These are phyloP conservation scores for Novymonas esmeraldas DNA, from an alignment of 208 protist species.

Conservation along the genomic window DNA sequence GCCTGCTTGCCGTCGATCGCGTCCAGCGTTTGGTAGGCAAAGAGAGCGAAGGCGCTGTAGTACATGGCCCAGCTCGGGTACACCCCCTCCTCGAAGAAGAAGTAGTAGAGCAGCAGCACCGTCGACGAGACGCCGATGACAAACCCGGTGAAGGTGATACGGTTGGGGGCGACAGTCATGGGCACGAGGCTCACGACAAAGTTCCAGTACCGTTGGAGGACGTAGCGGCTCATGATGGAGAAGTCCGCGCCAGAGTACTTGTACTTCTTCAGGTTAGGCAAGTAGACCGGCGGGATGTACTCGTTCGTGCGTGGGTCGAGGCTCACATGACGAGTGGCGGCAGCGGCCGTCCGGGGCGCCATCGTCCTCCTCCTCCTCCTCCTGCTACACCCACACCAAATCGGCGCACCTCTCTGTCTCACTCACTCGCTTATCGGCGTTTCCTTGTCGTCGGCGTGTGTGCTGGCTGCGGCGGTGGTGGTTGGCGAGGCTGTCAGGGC, in stretches of 20 bases:
- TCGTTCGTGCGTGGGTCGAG: slow-evolving; percentile 50
- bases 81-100: slow-evolving; percentile 41
- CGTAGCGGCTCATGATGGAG: slow-evolving; percentile 68
- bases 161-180: slow-evolving; percentile 89
- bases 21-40: slow-evolving; percentile 94
- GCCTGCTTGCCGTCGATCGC: slow-evolving; percentile 97
- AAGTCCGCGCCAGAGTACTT: slow-evolving; percentile 80
- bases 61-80: slow-evolving; percentile 91
- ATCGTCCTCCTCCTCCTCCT: too few species aligned
- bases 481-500: too few species aligned
- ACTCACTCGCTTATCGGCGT: too few species aligned
- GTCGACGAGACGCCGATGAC: slow-evolving; percentile 72
- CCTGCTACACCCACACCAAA: too few species aligned
- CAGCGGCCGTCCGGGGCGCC: not conserved
- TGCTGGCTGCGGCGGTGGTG: too few species aligned
- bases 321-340: slow-evolving; percentile 26
- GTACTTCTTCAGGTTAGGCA: slow-evolving; percentile 83
- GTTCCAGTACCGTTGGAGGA: slow-evolving; percentile 89
- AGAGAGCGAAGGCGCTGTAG: slow-evolving; percentile 69
- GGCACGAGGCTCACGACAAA: slow-evolving; percentile 84
- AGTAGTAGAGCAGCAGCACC: slow-evolving; percentile 66
- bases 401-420: too few species aligned
- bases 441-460: too few species aligned
- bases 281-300: slow-evolving; percentile 63
- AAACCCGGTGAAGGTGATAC: slow-evolving; percentile 88